These are phyloP conservation scores for Hypomyces rosellus DNA, from an alignment of 2,329 filamentous ascomycete genomes.

Conservation along the genomic window DNA sequence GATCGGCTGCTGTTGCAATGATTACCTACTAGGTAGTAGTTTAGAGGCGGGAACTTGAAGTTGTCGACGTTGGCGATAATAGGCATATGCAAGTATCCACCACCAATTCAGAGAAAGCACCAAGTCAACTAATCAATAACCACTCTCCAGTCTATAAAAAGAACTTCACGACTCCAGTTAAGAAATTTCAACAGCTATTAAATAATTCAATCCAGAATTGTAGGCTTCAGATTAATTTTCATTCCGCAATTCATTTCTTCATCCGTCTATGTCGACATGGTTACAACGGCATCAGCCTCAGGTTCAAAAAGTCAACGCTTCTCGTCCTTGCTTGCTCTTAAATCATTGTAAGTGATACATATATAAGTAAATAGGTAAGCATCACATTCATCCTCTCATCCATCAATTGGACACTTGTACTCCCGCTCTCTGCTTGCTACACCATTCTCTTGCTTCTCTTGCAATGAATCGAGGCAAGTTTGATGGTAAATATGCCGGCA, in stretches of 20 bases:
- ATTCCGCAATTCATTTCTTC: neutral
- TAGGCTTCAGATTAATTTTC: too few relatives aligned
- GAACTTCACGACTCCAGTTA: too few relatives aligned
- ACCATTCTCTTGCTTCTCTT: conserved; percentile 45
- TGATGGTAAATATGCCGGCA: conserved; percentile 68
- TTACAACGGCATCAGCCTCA: too few relatives aligned
- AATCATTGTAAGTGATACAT: neutral
- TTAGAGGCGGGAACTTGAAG: neutral
- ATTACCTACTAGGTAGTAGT: too few relatives aligned
- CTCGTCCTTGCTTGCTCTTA: too few relatives aligned
- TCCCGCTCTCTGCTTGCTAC: conserved; percentile 42
- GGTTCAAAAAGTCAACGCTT: too few relatives aligned
- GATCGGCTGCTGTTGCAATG: neutral
- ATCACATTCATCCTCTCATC: conserved; percentile 26
- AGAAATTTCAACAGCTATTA: neutral
- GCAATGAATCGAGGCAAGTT: conserved; percentile 60
- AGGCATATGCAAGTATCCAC: neutral
- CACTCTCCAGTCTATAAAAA: too few relatives aligned
- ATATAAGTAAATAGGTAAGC: neutral
- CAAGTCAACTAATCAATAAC: too few relatives aligned
- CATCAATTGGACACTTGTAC: conserved; percentile 53
- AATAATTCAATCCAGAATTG: too few relatives aligned
- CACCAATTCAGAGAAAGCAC: neutral
- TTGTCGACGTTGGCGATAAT: neutral
- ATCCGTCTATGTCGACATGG: neutral